Evolutionary conservation across 805 yeast genomes (phyloP).

Genomic region (Lipomyces yamanashiensis): DNA sequence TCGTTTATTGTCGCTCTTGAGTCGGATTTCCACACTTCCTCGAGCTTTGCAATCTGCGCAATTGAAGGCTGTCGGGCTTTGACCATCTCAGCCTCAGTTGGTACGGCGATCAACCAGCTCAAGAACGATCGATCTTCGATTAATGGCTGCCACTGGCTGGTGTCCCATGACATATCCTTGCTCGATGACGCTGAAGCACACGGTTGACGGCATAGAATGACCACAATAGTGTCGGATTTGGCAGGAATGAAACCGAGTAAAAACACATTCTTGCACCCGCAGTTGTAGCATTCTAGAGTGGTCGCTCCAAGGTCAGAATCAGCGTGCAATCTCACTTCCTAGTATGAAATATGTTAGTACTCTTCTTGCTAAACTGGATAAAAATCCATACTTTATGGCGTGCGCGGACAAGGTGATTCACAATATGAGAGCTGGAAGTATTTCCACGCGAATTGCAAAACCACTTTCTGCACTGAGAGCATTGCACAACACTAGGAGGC

Average conservation of each 20-base stretch:
- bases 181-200: conserved; percentile 59
- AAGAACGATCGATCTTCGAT: conserved; percentile 79
- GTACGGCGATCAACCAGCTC: conserved; percentile 78
- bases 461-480: conserved; percentile 81
- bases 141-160: conserved; percentile 82
- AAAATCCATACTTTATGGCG: conserved; percentile 60
- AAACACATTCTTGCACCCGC: conserved; percentile 82
- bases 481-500: conserved; percentile 69
- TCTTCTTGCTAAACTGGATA: background rate
- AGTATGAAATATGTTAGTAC: conserved; percentile 5
- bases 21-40: conserved; percentile 79
- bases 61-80: conserved; percentile 61
- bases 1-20: conserved; percentile 74
- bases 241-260: conserved; percentile 86
- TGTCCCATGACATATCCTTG: conserved; percentile 82
- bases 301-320: conserved; percentile 88
- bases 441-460: conserved; percentile 77
- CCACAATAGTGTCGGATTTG: conserved; percentile 82
- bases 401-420: conserved; percentile 81
- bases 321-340: conserved; percentile 68
- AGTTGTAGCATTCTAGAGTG: conserved; percentile 83
- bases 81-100: conserved; percentile 66
- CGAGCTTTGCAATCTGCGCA: conserved; percentile 71
- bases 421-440: conserved; percentile 73
- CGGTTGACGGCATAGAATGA: conserved; percentile 83